Percentiles rank a stretch among this genome's conserved stretches.
These are phyloP conservation scores for Rickenella mellea DNA, from an alignment of 768 basidiomycete species.

Conservation along the genomic window DNA sequence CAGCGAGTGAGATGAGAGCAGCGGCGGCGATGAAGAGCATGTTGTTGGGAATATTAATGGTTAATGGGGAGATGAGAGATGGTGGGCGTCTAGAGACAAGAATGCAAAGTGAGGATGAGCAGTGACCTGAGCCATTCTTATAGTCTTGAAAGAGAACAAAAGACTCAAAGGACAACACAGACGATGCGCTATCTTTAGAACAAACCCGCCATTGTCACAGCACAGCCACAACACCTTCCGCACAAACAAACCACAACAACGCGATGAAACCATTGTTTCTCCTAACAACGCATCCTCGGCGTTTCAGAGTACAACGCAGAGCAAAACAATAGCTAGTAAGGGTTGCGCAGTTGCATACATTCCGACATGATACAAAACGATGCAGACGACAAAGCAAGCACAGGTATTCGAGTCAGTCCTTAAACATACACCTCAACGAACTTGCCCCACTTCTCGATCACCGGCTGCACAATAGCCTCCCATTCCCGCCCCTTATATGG, in stretches of 20 bases:
- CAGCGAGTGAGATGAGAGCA: slow-evolving; percentile 17
- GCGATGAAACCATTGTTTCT: neutral
- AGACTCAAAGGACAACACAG: neutral
- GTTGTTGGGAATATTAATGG: slow-evolving; percentile 3
- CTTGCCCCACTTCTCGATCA: slow-evolving; percentile 69
- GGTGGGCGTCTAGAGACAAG: too few relatives aligned
- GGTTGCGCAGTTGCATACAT: too few relatives aligned
- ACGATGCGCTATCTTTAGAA: slow-evolving; percentile 1
- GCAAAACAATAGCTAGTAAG: too few relatives aligned
- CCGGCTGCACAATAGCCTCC: slow-evolving; percentile 63
- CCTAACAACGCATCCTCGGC: slow-evolving; percentile 1
- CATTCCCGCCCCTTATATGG: slow-evolving; percentile 58
- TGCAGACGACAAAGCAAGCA: too few relatives aligned
- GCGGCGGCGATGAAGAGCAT: slow-evolving; percentile 13
- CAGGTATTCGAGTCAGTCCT: too few relatives aligned
- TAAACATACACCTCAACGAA: slow-evolving; percentile 36
- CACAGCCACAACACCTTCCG: too few relatives aligned
- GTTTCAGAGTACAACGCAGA: slow-evolving; percentile 1
- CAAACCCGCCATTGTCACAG: too few relatives aligned
- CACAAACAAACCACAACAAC: slow-evolving; percentile 8
- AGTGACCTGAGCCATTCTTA: too few relatives aligned
- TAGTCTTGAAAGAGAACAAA: too few relatives aligned
- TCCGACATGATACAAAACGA: too few relatives aligned
- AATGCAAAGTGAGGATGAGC: too few relatives aligned
- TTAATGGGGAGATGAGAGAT: too few relatives aligned